Conservation (phyloP, 2,329 filamentous ascomycete species). For the Aspergillus sp. region DNA sequence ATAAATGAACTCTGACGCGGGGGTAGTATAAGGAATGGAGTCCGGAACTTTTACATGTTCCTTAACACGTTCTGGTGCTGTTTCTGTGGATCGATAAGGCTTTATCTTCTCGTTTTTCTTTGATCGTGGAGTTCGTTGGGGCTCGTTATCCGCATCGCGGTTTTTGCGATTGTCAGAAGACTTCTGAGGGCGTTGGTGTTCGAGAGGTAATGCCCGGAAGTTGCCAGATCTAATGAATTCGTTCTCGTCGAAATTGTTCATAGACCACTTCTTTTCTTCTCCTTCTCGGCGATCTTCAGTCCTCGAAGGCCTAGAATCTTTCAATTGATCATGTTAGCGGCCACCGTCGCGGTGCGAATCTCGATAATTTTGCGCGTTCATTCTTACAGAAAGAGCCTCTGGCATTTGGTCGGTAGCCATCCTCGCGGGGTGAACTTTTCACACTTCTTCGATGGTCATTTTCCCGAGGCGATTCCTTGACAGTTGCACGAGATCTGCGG, state of each 20-base stretch:
- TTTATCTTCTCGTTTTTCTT: constrained; percentile 2
- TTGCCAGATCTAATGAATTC: constrained; percentile 33
- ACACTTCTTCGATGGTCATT: neutral
- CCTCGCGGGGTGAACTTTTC: neutral
- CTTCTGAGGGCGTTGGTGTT: constrained; percentile 18
- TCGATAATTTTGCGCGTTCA: neutral
- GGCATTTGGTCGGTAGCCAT: neutral
- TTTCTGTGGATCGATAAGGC: constrained; percentile 22
- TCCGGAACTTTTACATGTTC: constrained; percentile 38
- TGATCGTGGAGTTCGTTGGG: neutral
- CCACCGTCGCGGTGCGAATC: neutral
- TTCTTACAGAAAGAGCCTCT: neutral
- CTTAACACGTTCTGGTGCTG: constrained; percentile 33
- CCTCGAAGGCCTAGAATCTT: neutral
- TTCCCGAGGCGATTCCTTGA: neutral
- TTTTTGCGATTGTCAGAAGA: neutral
- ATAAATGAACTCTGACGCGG: constrained; percentile 89
- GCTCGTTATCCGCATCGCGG: neutral
- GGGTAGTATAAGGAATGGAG: constrained; percentile 70
- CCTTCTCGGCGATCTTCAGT: neutral
- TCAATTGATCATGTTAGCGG: neutral
- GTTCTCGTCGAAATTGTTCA: constrained; percentile 25
- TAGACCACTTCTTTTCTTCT: neutral
- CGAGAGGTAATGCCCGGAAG: constrained; percentile 26
- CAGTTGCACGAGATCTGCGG: constrained; percentile 43